Conservation (phyloP, 2,329 filamentous ascomycete species). For the Pseudofabraea citricarpa region DNA sequence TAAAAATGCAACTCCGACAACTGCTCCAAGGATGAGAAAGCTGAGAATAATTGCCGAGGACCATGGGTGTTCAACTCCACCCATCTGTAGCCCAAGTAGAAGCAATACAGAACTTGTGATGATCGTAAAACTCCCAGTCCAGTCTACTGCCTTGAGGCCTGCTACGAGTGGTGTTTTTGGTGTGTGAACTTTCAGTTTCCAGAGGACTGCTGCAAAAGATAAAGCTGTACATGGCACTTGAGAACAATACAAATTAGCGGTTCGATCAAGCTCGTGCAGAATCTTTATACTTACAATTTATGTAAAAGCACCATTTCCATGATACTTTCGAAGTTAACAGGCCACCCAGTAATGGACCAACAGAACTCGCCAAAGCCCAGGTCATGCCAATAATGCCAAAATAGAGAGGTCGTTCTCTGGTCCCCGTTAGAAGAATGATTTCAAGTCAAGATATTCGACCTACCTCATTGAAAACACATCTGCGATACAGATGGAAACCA, state of each 20-base stretch:
- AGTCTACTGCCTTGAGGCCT: slow-evolving; percentile 58
- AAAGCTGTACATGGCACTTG: slow-evolving; percentile 20
- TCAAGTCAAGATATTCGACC: background rate
- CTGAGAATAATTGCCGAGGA: slow-evolving; percentile 25
- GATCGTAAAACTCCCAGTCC: slow-evolving; percentile 55
- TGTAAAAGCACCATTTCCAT: slow-evolving; percentile 52
- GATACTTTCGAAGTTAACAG: slow-evolving; percentile 56
- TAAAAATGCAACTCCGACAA: slow-evolving; percentile 56
- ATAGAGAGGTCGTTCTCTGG: slow-evolving; percentile 37
- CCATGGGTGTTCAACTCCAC: slow-evolving; percentile 59
- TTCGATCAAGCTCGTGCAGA: too few relatives aligned
- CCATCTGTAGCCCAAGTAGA: slow-evolving; percentile 80
- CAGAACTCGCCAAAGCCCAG: slow-evolving; percentile 59
- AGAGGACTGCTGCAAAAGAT: slow-evolving; percentile 46
- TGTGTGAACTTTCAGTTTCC: slow-evolving; percentile 63
- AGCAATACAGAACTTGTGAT: slow-evolving; percentile 77
- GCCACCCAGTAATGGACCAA: slow-evolving; percentile 65
- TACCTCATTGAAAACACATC: slow-evolving; percentile 44
- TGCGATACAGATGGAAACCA: slow-evolving; percentile 49
- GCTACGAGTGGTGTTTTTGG: slow-evolving; percentile 57
- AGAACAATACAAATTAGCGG: too few relatives aligned
- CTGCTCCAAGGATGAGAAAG: slow-evolving; percentile 55
- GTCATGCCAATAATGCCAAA: slow-evolving; percentile 63
- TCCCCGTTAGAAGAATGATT: background rate
- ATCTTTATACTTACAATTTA: slow-evolving; percentile 18